These are phyloP conservation scores for Puccinellia tenuiflora DNA, from an alignment of 176 grass and related monocot species.

Conservation along the genomic window DNA sequence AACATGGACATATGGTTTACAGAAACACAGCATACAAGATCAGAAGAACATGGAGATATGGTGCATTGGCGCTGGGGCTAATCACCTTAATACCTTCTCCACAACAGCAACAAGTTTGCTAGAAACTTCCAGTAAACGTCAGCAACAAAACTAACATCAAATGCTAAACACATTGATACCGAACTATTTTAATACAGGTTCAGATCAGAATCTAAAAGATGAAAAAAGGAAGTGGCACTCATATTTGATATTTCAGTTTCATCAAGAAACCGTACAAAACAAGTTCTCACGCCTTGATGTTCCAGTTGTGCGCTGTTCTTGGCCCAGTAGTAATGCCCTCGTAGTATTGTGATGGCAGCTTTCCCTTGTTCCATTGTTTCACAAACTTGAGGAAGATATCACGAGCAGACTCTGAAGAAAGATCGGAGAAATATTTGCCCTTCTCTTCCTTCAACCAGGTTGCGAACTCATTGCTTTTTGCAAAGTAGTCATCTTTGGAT, in stretches of 20 bases:
- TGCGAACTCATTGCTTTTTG: conserved; percentile 90
- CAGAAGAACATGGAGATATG: background rate
- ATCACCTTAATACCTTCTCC: background rate
- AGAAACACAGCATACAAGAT: background rate
- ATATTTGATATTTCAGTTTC: background rate
- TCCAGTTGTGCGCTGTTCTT: conserved; percentile 83
- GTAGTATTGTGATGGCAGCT: conserved; percentile 59
- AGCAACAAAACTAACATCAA: background rate
- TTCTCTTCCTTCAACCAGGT: conserved; percentile 89
- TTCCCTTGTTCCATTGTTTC: conserved; percentile 79
- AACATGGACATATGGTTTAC: background rate
- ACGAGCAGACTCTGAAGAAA: conserved; percentile 68
- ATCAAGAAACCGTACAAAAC: conserved; percentile 1
- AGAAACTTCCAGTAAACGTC: background rate
- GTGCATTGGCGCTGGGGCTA: background rate
- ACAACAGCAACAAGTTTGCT: background rate
- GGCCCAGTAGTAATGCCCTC: conserved; percentile 66
- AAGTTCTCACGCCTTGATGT: conserved; percentile 55
- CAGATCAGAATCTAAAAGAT: conserved; percentile 14
- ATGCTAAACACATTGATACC: background rate
- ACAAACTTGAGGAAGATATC: conserved; percentile 76
- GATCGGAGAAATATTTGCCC: conserved; percentile 81
- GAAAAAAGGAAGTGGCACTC: background rate
- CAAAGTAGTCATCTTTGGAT: conserved; percentile 90
- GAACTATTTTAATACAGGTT: conserved; percentile 1